phyloP scores from a whole-genome alignment of 2,329 filamentous ascomycete species.

The Ophiostoma sp. region DNA sequence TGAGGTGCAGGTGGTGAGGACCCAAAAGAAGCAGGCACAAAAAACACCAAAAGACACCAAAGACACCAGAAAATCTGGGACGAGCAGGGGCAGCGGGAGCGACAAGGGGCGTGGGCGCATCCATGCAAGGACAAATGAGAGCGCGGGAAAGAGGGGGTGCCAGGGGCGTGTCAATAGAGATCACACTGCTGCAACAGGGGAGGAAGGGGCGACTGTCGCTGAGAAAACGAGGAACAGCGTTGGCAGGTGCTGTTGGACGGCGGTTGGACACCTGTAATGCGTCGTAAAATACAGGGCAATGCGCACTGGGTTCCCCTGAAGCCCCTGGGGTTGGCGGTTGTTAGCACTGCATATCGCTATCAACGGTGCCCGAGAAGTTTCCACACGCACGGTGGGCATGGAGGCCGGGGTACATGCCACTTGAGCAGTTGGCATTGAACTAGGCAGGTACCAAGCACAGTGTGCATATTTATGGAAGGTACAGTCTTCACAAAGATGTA shows the following conservation, averaged over 20 bases:
- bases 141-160: constrained; percentile 10
- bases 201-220: not conserved
- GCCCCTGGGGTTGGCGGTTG: not conserved
- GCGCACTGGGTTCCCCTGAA: not conserved
- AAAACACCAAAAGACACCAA: not conserved
- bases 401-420: constrained; percentile 13
- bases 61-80: not conserved
- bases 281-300: not conserved
- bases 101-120: constrained; percentile 19
- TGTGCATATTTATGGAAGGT: not conserved
- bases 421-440: not conserved
- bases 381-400: not conserved
- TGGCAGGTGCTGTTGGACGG: not conserved
- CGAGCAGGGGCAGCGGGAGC: not conserved
- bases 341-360: constrained; percentile 12
- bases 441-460: constrained; percentile 11
- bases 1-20: not conserved
- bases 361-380: not conserved
- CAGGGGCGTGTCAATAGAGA: constrained; percentile 12
- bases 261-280: not conserved
- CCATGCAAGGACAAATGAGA: constrained; percentile 19
- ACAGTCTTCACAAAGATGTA: not conserved
- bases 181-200: not conserved
- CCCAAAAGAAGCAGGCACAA: not conserved
- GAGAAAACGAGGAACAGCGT: not conserved